Base-by-base conservation (phyloP, 2,329 filamentous ascomycete species). In the Emydomyces testavorans region DNA sequence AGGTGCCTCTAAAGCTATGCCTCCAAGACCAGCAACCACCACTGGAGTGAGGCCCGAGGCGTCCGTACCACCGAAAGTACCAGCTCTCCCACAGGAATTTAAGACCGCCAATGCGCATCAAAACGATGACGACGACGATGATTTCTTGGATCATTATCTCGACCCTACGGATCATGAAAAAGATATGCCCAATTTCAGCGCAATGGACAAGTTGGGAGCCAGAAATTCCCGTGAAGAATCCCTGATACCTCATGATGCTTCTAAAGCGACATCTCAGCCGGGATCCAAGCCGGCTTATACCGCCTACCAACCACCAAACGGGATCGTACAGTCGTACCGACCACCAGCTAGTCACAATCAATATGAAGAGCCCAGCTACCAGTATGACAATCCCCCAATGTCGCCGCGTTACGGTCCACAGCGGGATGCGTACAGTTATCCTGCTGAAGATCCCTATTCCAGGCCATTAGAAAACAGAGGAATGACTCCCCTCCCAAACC, bases 301-400 rank as follows among this genome's bases (percentile, higher is more conserved):
- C 7, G 57, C 65, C 1, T 68, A 65, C 53, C 59, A 54, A n/a
- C 65, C 61, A 13, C 64, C 61, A 21, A 60, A 56, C 50, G 58
- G 57, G 46, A 56, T 53, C 48, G 53, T 41, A 32, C 55, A 62
- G 29, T 58, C 58, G 28, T 59, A 71, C 62, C 48, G 74, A 68
- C 55, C 73, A 68, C 58, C 72, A 66, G 31, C 75, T 13, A 52
- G 55, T 37, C 45, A 58, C 7, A 64, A 62, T 43, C 60, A 65
- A 34, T 66, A 69, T 46, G 62, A 65, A 39, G 61, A 67, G 52
- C 62, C 84, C 56, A 72, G 78, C 2, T 83, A 83, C 6, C 74
- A 84, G 1, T 87, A 87, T 55, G 85, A 87, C 58, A 82, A 89
- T 74, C 79, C 77, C 11, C 31, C 43, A 23, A 29, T 40, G 24